A percentile compares a stretch with the other conserved stretches of the same genome.
Evolutionary conservation across 257 asterid species (phyloP).

Genomic region (Marsdenia floribunda): DNA sequence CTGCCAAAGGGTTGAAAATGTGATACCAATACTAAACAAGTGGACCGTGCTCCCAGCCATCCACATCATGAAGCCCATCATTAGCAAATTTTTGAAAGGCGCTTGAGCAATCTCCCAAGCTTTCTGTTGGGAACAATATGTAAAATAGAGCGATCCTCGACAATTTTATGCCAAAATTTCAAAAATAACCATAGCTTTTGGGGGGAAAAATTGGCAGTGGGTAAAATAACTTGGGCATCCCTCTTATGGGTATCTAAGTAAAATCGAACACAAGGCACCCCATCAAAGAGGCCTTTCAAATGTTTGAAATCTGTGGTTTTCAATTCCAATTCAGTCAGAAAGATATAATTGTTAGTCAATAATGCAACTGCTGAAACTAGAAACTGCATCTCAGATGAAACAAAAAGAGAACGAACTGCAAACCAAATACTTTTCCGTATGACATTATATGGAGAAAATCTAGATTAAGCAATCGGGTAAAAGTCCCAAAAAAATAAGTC

Average conservation of each 20-base stretch:
- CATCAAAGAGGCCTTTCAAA: not conserved
- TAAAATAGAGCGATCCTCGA: not conserved
- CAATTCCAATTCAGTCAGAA: not conserved
- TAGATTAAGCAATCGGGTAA: not conserved
- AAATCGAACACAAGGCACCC: not conserved
- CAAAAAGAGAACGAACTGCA: not conserved
- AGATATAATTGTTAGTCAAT: not conserved
- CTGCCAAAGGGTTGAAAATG: constrained; percentile 94
- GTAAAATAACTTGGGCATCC: not conserved
- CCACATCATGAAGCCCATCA: constrained; percentile 99
- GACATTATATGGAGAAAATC: not conserved
- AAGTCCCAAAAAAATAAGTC: not conserved
- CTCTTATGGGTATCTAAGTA: not conserved
- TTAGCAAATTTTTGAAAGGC: constrained; percentile 80
- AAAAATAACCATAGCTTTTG: not conserved
- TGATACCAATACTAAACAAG: constrained; percentile 90
- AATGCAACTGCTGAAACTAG: not conserved
- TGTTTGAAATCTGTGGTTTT: not conserved
- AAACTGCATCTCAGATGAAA: not conserved
- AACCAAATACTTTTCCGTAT: not conserved
- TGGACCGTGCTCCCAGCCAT: constrained; percentile 99
- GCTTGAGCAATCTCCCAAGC: constrained; percentile 99
- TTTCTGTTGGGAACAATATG: constrained; percentile 44
- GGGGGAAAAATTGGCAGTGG: not conserved
- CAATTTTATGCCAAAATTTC: not conserved